Percentiles rank a stretch among this genome's conserved stretches.
Conservation (phyloP, 1,284 basidiomycete species). For the Leccinum olivaceoglutinosum region DNA sequence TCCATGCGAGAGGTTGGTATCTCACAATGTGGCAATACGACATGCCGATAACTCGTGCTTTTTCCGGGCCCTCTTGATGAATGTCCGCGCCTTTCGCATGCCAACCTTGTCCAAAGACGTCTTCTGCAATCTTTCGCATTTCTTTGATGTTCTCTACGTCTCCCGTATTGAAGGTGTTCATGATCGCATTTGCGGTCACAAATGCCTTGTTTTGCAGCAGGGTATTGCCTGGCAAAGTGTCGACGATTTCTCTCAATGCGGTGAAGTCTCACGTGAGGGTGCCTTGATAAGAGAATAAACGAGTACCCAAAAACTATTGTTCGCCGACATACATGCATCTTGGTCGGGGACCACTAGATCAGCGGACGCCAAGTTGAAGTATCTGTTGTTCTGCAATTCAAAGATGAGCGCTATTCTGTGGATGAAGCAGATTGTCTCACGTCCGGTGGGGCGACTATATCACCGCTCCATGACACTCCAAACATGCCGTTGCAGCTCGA, state of each 20-base stretch:
- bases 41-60: conserved; percentile 65
- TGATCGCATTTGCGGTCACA: conserved; percentile 84
- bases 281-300: conserved; percentile 51
- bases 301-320: too few relatives aligned
- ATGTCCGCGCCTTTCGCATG: conserved; percentile 61
- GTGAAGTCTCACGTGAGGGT: conserved; percentile 81
- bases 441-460: conserved; percentile 81
- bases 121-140: conserved; percentile 73
- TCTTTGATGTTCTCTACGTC: conserved; percentile 55
- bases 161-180: conserved; percentile 71
- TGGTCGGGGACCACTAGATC: conserved; percentile 94
- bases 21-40: conserved; percentile 43
- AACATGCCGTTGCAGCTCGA: conserved; percentile 93
- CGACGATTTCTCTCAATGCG: conserved; percentile 70
- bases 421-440: conserved; percentile 32
- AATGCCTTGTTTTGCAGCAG: conserved; percentile 81
- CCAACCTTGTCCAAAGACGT: conserved; percentile 85
- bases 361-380: conserved; percentile 73
- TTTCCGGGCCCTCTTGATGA: conserved; percentile 57
- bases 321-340: conserved; percentile 37
- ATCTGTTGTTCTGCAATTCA: conserved; percentile 60
- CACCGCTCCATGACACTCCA: conserved; percentile 75
- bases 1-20: not conserved
- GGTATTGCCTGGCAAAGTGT: conserved; percentile 77
- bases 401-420: conserved; percentile 1